Evolutionary conservation across 805 yeast genomes (phyloP).

Genomic region (Lipomyces anomalus): DNA sequence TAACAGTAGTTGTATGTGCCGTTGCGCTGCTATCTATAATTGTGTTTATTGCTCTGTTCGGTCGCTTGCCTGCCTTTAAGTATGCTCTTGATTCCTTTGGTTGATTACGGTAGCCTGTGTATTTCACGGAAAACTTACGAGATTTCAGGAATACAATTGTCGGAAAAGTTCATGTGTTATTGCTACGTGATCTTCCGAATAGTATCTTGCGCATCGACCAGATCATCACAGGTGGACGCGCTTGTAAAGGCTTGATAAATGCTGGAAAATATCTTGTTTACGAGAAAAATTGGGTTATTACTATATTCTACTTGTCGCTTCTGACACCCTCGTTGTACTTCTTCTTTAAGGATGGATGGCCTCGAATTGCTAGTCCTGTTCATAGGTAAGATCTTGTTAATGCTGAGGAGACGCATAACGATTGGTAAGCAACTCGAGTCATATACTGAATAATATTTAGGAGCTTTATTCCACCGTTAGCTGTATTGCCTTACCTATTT

Average conservation of each 20-base stretch:
- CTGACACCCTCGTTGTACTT: constrained; percentile 15
- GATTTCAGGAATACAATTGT: constrained; percentile 24
- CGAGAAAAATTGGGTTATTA: constrained; percentile 27
- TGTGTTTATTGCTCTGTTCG: constrained; percentile 32
- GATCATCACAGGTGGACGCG: constrained; percentile 17
- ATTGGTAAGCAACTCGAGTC: no score
- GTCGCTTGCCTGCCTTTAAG: constrained; percentile 34
- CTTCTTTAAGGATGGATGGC: constrained; percentile 22
- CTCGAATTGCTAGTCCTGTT: constrained; percentile 8
- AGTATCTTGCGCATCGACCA: constrained; percentile 15
- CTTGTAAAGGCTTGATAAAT: constrained; percentile 1
- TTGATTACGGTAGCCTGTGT: neutral
- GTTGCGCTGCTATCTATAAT: constrained; percentile 28
- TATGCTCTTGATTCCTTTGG: constrained; percentile 8
- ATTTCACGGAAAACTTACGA: neutral
- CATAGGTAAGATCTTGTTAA: constrained; percentile 11
- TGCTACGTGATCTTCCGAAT: constrained; percentile 23
- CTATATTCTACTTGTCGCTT: constrained; percentile 18
- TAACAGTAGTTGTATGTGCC: neutral
- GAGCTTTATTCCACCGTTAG: constrained; percentile 21
- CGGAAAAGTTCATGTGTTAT: constrained; percentile 21
- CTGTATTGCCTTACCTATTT: constrained; percentile 27
- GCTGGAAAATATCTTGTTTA: constrained; percentile 18
- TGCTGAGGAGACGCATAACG: no score
- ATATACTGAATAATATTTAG: no score